These are phyloP conservation scores for Rhizophora mangle DNA, from an alignment of 345 rosid genomes.

Conservation along the genomic window DNA sequence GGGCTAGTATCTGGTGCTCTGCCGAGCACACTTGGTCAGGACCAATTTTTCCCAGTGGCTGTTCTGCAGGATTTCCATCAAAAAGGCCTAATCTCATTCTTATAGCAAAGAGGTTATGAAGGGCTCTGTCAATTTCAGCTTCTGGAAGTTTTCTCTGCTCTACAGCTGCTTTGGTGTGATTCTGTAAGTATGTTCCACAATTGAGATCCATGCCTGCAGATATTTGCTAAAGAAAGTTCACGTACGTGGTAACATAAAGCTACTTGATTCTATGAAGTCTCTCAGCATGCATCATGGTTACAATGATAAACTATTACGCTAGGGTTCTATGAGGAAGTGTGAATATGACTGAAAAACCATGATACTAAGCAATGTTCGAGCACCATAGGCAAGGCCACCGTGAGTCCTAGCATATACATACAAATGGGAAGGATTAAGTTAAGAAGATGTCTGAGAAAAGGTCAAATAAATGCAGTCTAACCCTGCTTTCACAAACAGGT, in stretches of 20 bases:
- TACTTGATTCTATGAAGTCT: too few species aligned
- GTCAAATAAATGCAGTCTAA: too few species aligned
- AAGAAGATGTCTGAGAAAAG: too few species aligned
- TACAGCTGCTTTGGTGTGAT: conserved; percentile 65
- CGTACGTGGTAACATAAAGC: neutral
- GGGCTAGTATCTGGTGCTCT: conserved; percentile 73
- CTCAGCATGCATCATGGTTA: too few species aligned
- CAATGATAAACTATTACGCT: too few species aligned
- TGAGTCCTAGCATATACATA: too few species aligned
- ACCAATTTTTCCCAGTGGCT: conserved; percentile 61
- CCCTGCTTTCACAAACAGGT: too few species aligned
- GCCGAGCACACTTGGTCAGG: conserved; percentile 60
- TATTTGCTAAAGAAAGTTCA: conserved; percentile 4
- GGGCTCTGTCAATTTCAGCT: conserved; percentile 61
- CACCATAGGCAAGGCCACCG: too few species aligned
- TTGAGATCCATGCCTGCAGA: conserved; percentile 83
- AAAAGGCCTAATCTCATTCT: conserved; percentile 91
- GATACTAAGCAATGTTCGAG: too few species aligned
- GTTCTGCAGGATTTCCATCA: conserved; percentile 57
- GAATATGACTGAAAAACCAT: too few species aligned
- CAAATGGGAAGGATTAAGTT: too few species aligned
- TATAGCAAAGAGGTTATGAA: conserved; percentile 66
- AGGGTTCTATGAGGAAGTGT: too few species aligned
- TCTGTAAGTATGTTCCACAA: conserved; percentile 67
- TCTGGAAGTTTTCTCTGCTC: conserved; percentile 56